Evolutionary conservation across 129 eudicot genomes (phyloP).

Genomic region (Pseudognaphalium luteoalbum): DNA sequence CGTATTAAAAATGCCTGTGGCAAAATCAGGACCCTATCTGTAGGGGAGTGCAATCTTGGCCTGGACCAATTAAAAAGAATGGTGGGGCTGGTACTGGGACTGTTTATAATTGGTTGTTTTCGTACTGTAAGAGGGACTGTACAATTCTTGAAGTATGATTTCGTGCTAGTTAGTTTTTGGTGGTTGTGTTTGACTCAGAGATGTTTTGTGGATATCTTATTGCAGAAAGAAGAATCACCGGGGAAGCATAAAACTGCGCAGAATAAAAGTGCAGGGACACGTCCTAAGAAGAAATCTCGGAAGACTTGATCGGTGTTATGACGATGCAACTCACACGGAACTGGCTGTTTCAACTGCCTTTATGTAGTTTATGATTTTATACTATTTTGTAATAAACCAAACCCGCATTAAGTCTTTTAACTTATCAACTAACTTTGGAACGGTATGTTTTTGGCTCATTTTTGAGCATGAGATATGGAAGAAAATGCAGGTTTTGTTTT

Average conservation of each 20-base stretch:
- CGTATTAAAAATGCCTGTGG: too few relatives aligned
- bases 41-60: neutral
- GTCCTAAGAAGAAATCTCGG: neutral
- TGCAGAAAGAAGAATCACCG: neutral
- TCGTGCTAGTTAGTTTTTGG: neutral
- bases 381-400: slow-evolving; percentile 6
- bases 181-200: slow-evolving; percentile 3
- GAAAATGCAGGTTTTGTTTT: slow-evolving; percentile 22
- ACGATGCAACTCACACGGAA: neutral
- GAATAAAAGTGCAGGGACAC: neutral
- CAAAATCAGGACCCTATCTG: too few relatives aligned
- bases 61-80: neutral
- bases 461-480: slow-evolving; percentile 21
- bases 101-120: neutral
- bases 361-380: neutral
- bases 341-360: neutral
- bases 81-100: neutral
- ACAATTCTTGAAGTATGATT: neutral
- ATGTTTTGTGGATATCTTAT: neutral
- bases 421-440: neutral
- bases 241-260: neutral
- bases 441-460: slow-evolving; percentile 7
- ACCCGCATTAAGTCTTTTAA: slow-evolving; percentile 2
- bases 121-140: neutral
- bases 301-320: neutral